Conservation (phyloP, 805 yeast genomes). For the Kazachstania bromeliacearum region DNA sequence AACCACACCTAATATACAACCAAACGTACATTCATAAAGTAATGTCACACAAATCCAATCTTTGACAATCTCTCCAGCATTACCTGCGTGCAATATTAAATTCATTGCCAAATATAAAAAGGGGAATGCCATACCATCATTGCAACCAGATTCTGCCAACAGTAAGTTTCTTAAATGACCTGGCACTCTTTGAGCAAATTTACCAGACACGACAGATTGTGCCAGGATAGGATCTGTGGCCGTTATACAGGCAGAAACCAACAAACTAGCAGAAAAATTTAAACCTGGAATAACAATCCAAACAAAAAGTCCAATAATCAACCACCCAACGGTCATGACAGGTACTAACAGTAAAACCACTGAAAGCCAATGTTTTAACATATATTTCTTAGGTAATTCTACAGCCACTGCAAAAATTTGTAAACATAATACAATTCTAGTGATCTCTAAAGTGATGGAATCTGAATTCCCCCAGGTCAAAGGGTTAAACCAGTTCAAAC, state of each 20-base stretch:
- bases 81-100: conserved; percentile 54
- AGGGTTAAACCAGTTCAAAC: conserved; percentile 77
- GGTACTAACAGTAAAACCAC: conserved; percentile 68
- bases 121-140: conserved; percentile 95
- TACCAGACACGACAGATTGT: conserved; percentile 87
- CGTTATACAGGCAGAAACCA: conserved; percentile 80
- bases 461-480: conserved; percentile 79
- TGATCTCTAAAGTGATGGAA: conserved; percentile 69
- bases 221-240: conserved; percentile 95
- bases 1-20: conserved; percentile 60
- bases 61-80: conserved; percentile 59
- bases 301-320: conserved; percentile 67
- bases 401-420: conserved; percentile 94
- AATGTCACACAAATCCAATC: conserved; percentile 74
- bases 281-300: conserved; percentile 71
- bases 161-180: conserved; percentile 82
- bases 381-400: conserved; percentile 81
- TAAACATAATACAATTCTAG: conserved; percentile 72
- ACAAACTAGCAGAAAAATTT: conserved; percentile 58
- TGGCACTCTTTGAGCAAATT: conserved; percentile 82
- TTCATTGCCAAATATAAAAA: conserved; percentile 66
- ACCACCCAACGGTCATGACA: conserved; percentile 88
- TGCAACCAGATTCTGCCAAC: conserved; percentile 80
- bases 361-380: conserved; percentile 75
- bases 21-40: conserved; percentile 74